Evolutionary conservation across 441 rosid genomes (phyloP).

Genomic region (Isatis lusitanica): DNA sequence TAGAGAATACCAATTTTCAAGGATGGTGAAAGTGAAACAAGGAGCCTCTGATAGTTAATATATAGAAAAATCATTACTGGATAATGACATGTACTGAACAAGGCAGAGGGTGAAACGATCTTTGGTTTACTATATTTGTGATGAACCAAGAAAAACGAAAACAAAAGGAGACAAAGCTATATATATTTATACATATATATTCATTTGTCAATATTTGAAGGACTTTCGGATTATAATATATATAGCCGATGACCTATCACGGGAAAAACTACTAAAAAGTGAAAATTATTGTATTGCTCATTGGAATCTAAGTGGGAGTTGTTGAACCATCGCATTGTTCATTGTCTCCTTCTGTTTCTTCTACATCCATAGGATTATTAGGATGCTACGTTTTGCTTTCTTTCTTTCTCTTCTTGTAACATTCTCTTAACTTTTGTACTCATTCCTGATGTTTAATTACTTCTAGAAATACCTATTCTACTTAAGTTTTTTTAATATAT

Average conservation of each 20-base stretch:
- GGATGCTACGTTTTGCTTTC: slow-evolving; percentile 29
- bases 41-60: background rate
- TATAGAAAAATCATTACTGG: background rate
- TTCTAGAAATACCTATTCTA: background rate
- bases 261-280: slow-evolving; percentile 10
- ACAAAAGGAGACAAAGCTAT: slow-evolving; percentile 24
- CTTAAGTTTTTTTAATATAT: background rate
- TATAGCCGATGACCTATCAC: slow-evolving; percentile 17
- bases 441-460: background rate
- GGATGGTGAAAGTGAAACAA: background rate
- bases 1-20: background rate
- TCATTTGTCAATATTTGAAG: slow-evolving; percentile 18
- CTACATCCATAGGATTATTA: slow-evolving; percentile 20
- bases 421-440: slow-evolving; percentile 24
- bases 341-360: slow-evolving; percentile 41
- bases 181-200: background rate
- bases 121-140: slow-evolving; percentile 13
- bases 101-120: slow-evolving; percentile 11
- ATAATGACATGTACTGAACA: background rate
- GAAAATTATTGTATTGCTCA: slow-evolving; percentile 48
- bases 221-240: slow-evolving; percentile 1
- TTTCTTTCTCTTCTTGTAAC: background rate
- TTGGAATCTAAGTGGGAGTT: slow-evolving; percentile 78
- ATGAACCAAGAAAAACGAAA: slow-evolving; percentile 1
- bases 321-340: slow-evolving; percentile 62